Percentiles rank a stretch among this genome's conserved stretches.
phyloP scores from a whole-genome alignment of 2,329 filamentous ascomycete genomes.

The Colletotrichum sojae region DNA sequence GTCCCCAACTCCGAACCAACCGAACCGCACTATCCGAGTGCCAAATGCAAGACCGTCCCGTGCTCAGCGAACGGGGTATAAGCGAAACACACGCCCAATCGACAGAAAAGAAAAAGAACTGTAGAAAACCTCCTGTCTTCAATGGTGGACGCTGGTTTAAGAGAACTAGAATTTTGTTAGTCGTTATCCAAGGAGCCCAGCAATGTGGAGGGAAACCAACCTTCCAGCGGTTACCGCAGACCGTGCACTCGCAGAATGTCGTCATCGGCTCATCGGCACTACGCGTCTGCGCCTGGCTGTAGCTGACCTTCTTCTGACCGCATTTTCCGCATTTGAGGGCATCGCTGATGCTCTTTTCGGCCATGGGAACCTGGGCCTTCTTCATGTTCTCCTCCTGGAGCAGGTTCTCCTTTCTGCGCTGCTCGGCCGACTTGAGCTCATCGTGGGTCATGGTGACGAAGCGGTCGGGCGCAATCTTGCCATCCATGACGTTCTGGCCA shows the following conservation, averaged over 20 bases:
- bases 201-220: constrained; percentile 56
- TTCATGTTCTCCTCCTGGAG: constrained; percentile 95
- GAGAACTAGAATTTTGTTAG: constrained; percentile 39
- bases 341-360: constrained; percentile 90
- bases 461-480: constrained; percentile 77
- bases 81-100: constrained; percentile 36
- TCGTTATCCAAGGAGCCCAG: background rate
- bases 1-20: constrained; percentile 42
- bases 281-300: constrained; percentile 95
- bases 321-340: constrained; percentile 93
- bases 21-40: constrained; percentile 36
- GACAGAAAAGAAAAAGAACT: constrained; percentile 26
- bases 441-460: constrained; percentile 92
- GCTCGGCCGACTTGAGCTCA: constrained; percentile 90
- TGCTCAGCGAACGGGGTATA: constrained; percentile 39
- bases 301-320: constrained; percentile 93
- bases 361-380: constrained; percentile 94
- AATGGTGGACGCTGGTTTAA: constrained; percentile 16
- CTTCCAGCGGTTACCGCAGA: constrained; percentile 81
- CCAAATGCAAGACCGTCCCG: constrained; percentile 41
- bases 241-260: constrained; percentile 80
- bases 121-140: constrained; percentile 5
- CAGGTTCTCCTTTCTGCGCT: constrained; percentile 80
- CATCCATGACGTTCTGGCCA: constrained; percentile 80
- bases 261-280: constrained; percentile 95